Evolutionary conservation across 371 early-diverging fungal genomes (phyloP), one percentile per base, ranked within the genome.

Genomic region (Apophysomyces sp.): DNA sequence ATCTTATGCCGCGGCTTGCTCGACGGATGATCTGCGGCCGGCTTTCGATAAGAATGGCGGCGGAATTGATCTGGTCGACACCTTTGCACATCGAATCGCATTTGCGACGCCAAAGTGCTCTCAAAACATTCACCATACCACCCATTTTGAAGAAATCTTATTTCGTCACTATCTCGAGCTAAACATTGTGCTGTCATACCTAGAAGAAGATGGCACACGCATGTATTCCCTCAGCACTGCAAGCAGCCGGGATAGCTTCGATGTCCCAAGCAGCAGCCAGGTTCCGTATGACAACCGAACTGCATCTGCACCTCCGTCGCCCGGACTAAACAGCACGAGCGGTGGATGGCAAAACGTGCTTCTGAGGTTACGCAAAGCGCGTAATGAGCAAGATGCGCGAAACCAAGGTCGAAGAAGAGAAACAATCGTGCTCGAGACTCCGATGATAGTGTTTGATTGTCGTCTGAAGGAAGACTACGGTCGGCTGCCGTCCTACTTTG

Each of bases 401-500:
- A 34, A 52, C 12, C 16, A 37, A 32, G 41, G 55, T 21, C 58
- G 71, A 7, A 52, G 55, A 15, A 57, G 53, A 39, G 77, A 74
- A 28, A 77, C 68, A 0, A 65, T 72, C 37, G 56, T 55, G 2
- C 34, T 59, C 26, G 75, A 73, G 34, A 61, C 71, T 9, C 63
- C 72, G 24, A 69, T 78, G 27, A 73, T 64, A 3, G 76, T 73
- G 2, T 75, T 73, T 57, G 78, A 78, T 52, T 78, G 78, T 34
- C 65, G 78, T 12, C 36, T 78, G 8, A 80, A 80, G 52, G 80
- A 80, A 62, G 80, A 80, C 37, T 80, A 75, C 68, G 76, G 76
- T 8, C 64, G 73, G 11, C 51, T 80, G 31, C 80, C 80, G 1
- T 75, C 77, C 12, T 80, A 80, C 52, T 73, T 71, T 26, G 77